Conservation (phyloP, 805 yeast genomes). For the Tetrapisispora pingtungensis region DNA sequence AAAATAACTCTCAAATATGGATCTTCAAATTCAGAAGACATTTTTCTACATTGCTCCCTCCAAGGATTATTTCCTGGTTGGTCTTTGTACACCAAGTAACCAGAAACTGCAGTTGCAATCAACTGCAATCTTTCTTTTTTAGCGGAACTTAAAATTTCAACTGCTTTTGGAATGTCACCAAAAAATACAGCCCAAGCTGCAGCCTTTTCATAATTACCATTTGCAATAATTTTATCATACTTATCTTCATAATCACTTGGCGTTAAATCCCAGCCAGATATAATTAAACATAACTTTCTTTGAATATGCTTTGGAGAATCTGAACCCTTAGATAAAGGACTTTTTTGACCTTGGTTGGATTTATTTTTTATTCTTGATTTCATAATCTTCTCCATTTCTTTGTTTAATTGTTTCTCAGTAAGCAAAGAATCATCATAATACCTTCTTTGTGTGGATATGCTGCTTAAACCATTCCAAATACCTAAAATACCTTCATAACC, state of each 20-base stretch:
- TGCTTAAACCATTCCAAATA: conserved; percentile 72
- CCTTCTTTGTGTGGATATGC: conserved; percentile 40
- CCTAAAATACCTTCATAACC: conserved; percentile 85
- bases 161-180: conserved; percentile 75
- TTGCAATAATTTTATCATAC: conserved; percentile 42
- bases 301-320: conserved; percentile 41
- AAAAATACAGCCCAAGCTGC: conserved; percentile 98
- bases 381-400: conserved; percentile 31
- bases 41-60: conserved; percentile 84
- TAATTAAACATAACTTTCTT: conserved; percentile 67
- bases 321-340: conserved; percentile 13
- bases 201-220: conserved; percentile 71
- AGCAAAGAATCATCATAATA: conserved; percentile 25
- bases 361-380: conserved; percentile 31
- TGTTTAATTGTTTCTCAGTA: conserved; percentile 27
- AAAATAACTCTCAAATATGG: conserved; percentile 88
- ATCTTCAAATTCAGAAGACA: conserved; percentile 80
- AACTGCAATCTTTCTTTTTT: conserved; percentile 59
- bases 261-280: conserved; percentile 86
- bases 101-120: conserved; percentile 91
- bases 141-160: conserved; percentile 66
- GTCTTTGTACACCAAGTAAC: conserved; percentile 44
- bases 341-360: conserved; percentile 15
- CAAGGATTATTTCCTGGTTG: conserved; percentile 58
- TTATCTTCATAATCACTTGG: conserved; percentile 64